Evolutionary conservation across 2,329 filamentous ascomycete species (phyloP), one percentile per base, ranked within the genome.

Genomic region (Cercospora citrullina): DNA sequence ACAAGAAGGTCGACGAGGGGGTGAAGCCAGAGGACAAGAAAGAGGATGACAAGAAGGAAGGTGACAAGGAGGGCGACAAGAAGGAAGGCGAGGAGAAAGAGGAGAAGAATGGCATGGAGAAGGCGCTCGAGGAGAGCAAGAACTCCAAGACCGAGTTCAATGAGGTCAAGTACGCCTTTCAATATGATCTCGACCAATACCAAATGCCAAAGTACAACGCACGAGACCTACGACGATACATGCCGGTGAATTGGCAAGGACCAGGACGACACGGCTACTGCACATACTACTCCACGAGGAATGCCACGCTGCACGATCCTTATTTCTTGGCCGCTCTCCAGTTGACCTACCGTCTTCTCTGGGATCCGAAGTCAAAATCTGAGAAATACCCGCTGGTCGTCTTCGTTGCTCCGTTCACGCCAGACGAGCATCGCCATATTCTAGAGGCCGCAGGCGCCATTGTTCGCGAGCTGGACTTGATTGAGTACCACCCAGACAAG

Each of bases 301-400:
- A 73, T 60, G 65, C 65, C 53, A 70, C 70, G 3, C 28, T 72
- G 3, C 67, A 73, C 36, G 71, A 73, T 51, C 71, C 71, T 12
- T 73, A 73, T 51, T 73, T 73, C 61, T 63, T 68, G 33, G 71
- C 69, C 23, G 70, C 71, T 14, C 69, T 72, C 36, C 70, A 72
- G 30, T 28, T 73, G 55, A 68, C 68, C 16, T 72, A 73, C 55
- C 69, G 71, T 42, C 55, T 73, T 2, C 68, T 73, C 2, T 73
- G 71, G 71, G 71, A 73, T 53, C 65, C 70, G 6, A 58, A 62
- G 51, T 72, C 70, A 4, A 68, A 67, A 39, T 70, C 71, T 12
- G 66, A 67, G 8, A 70, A 72, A 30, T 69, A 73, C 28, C 71
- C 71, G 10, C 53, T 73, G n/a, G 69, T 68, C 12, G 64, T 73